These are phyloP conservation scores for Novymonas esmeraldas DNA, from an alignment of 208 protist genomes.

Conservation along the genomic window DNA sequence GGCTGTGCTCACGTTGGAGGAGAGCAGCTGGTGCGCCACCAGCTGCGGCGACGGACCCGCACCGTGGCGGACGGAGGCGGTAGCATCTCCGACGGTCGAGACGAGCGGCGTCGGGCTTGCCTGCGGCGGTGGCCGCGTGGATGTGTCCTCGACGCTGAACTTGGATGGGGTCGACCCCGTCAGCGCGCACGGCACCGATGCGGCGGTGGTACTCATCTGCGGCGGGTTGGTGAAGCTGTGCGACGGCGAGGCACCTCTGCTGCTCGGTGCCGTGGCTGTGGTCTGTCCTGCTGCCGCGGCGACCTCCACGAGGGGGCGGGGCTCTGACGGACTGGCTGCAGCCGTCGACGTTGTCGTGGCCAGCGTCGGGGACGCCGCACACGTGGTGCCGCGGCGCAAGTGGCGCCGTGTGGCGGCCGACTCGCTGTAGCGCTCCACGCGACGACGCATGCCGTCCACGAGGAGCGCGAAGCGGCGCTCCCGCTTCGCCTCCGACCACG, in stretches of 20 bases:
- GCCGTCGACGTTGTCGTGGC: slow-evolving; percentile 4
- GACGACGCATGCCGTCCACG: slow-evolving; percentile 31
- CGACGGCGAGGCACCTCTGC: slow-evolving; percentile 14
- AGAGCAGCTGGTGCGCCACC: slow-evolving; percentile 20
- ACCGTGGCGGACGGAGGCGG: neutral
- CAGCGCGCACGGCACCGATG: neutral
- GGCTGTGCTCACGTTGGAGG: slow-evolving; percentile 32
- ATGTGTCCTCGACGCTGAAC: slow-evolving; percentile 32
- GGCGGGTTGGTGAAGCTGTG: slow-evolving; percentile 17
- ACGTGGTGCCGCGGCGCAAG: slow-evolving; percentile 26
- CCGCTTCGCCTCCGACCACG: slow-evolving; percentile 34
- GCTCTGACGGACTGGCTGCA: slow-evolving; percentile 5
- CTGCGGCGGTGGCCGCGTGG: slow-evolving; percentile 4
- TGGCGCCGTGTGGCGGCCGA: slow-evolving; percentile 32
- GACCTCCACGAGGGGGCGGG: slow-evolving; percentile 6
- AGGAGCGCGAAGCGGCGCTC: slow-evolving; percentile 38
- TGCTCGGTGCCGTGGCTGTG: slow-evolving; percentile 7
- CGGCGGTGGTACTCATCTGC: neutral
- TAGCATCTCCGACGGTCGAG: no score
- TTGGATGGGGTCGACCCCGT: slow-evolving; percentile 19
- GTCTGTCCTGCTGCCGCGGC: neutral
- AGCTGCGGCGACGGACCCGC: slow-evolving; percentile 4
- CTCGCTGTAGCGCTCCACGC: slow-evolving; percentile 35
- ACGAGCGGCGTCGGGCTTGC: neutral
- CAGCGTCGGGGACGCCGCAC: slow-evolving; percentile 9